These are phyloP conservation scores for Stentor roeselii DNA, from an alignment of 73 alveolate species.

Conservation along the genomic window DNA sequence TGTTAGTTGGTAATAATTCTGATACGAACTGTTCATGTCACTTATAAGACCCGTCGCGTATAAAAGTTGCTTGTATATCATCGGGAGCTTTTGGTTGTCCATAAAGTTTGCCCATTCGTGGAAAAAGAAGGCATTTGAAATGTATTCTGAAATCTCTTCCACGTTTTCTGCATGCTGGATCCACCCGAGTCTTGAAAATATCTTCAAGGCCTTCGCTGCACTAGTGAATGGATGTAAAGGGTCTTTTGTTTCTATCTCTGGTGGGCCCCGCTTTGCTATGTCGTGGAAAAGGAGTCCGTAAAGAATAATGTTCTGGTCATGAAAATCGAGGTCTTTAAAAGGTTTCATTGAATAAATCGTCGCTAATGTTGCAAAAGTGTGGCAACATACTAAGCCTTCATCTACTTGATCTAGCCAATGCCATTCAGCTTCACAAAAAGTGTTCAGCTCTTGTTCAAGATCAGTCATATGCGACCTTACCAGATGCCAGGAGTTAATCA, in stretches of 20 bases:
- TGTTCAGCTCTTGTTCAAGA: not conserved
- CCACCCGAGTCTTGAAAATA: conserved; percentile 13
- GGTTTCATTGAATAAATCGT: not conserved
- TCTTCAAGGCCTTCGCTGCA: not conserved
- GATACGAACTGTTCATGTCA: not conserved
- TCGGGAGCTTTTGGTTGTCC: not conserved
- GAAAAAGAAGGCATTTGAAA: not conserved
- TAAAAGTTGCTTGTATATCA: not conserved
- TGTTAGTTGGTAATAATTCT: too few relatives aligned
- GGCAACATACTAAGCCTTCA: not conserved
- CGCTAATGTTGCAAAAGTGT: not conserved
- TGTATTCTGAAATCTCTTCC: not conserved
- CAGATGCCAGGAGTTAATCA: not conserved
- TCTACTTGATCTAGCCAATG: not conserved
- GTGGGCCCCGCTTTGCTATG: conserved; percentile 2
- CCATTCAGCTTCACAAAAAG: not conserved
- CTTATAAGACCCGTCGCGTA: not conserved
- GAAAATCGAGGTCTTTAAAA: not conserved
- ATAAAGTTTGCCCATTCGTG: not conserved
- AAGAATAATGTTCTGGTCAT: not conserved
- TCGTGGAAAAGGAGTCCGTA: conserved; percentile 10
- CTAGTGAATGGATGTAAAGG: conserved; percentile 25
- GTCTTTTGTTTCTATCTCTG: conserved; percentile 4
- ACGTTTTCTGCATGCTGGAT: not conserved
- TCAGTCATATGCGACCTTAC: not conserved